These are phyloP conservation scores for Gonapodya prolifera DNA, from an alignment of 192 early-diverging fungal species.

Conservation along the genomic window DNA sequence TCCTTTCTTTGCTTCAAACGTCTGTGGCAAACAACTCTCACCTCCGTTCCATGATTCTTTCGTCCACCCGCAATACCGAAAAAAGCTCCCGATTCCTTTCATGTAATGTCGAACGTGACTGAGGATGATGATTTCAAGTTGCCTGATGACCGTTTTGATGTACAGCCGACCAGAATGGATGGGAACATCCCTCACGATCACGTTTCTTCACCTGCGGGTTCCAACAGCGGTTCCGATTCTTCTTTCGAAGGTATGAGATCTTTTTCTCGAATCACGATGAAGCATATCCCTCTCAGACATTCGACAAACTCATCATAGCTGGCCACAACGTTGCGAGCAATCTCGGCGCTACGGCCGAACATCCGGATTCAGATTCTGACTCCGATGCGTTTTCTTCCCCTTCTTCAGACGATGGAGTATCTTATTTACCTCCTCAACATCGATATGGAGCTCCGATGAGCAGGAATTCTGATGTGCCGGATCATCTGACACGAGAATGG, in stretches of 20 bases:
- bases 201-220: not conserved
- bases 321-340: too few species aligned
- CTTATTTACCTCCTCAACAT: not conserved
- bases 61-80: too few species aligned
- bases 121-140: too few species aligned
- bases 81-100: not conserved
- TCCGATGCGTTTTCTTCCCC: not conserved
- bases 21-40: too few species aligned
- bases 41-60: too few species aligned
- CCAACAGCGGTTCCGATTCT: not conserved
- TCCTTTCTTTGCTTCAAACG: too few species aligned
- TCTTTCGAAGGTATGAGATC: not conserved
- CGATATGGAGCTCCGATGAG: not conserved
- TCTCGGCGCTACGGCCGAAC: not conserved
- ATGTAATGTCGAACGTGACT: not conserved
- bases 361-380: not conserved
- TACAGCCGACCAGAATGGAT: too few species aligned
- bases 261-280: not conserved
- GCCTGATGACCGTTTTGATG: too few species aligned
- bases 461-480: not conserved
- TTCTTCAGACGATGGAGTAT: not conserved
- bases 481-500: not conserved
- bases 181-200: too few species aligned
- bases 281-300: not conserved
- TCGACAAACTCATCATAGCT: not conserved